Conservation (phyloP, 352 stramenopile species). For the Phytophthora crassamura region DNA sequence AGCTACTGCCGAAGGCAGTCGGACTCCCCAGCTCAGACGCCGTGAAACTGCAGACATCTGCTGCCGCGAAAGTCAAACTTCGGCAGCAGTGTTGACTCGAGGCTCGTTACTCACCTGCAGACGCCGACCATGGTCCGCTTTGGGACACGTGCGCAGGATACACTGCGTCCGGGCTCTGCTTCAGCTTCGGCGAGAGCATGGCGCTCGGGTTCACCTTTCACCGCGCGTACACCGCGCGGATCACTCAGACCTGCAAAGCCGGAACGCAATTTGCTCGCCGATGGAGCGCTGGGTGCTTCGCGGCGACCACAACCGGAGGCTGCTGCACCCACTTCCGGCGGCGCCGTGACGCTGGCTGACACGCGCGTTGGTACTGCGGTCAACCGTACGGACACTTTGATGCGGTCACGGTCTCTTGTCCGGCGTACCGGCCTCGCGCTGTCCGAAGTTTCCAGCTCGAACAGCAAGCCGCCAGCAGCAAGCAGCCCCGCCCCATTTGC, state of each 20-base stretch:
- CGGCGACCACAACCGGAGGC: background rate
- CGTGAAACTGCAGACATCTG: too few species aligned
- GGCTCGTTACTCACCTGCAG: conserved; percentile 40
- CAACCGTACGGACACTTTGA: too few species aligned
- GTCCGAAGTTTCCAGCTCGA: conserved; percentile 19
- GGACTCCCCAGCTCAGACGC: too few species aligned
- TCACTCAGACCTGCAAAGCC: conserved; percentile 1
- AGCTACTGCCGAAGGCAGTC: too few species aligned
- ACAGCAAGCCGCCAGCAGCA: background rate
- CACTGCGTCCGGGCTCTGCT: conserved; percentile 17
- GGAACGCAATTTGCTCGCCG: background rate
- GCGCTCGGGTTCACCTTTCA: conserved; percentile 26
- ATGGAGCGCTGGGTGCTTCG: background rate
- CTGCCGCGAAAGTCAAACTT: too few species aligned
- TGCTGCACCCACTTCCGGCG: background rate
- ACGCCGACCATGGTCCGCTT: conserved; percentile 21
- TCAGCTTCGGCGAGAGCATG: background rate
- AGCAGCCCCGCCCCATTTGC: background rate
- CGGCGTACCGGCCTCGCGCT: conserved; percentile 9
- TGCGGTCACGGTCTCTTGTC: too few species aligned
- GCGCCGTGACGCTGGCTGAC: background rate
- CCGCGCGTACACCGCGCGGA: background rate
- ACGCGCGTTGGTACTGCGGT: too few species aligned
- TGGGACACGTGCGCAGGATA: conserved; percentile 36
- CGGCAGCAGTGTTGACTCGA: conserved; percentile 4